Percentiles rank a stretch among this genome's conserved stretches.
phyloP scores from a whole-genome alignment of 192 early-diverging fungal genomes.

The Pilaira anomala region DNA sequence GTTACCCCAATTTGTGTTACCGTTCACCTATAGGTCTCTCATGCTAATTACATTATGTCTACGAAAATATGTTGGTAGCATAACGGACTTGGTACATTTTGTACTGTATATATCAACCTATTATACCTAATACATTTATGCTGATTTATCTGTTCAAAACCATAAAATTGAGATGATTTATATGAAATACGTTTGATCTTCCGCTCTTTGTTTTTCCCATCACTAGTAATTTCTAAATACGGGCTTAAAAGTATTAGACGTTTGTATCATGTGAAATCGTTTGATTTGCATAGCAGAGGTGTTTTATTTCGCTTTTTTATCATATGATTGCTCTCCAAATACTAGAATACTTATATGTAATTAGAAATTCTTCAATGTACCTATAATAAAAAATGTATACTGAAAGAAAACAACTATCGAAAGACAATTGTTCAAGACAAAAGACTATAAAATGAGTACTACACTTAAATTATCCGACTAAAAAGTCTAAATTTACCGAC shows the following conservation, averaged over 20 bases:
- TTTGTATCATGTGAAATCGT: slow-evolving; percentile 1
- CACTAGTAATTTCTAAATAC: background rate
- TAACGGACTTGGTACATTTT: no score
- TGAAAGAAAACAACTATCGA: background rate
- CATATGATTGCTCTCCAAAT: background rate
- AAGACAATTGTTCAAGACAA: background rate
- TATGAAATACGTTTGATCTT: background rate
- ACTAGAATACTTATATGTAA: background rate
- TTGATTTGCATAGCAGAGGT: background rate
- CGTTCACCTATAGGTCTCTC: no score
- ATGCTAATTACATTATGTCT: no score
- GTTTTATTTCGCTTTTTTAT: background rate
- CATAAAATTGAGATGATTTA: slow-evolving; percentile 7
- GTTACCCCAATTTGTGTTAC: background rate
- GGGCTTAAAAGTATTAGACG: background rate
- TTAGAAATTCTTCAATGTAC: no score
- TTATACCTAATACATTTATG: no score
- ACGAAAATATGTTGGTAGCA: no score
- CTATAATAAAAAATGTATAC: no score
- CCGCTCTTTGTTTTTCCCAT: background rate
- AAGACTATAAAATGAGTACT: no score
- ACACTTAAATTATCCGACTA: no score
- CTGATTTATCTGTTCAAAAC: no score
- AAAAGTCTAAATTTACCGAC: no score
- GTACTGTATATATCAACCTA: no score